Evolutionary conservation across 2,329 filamentous ascomycete genomes (phyloP).

Genomic region (Emmonsiellopsis sp.): DNA sequence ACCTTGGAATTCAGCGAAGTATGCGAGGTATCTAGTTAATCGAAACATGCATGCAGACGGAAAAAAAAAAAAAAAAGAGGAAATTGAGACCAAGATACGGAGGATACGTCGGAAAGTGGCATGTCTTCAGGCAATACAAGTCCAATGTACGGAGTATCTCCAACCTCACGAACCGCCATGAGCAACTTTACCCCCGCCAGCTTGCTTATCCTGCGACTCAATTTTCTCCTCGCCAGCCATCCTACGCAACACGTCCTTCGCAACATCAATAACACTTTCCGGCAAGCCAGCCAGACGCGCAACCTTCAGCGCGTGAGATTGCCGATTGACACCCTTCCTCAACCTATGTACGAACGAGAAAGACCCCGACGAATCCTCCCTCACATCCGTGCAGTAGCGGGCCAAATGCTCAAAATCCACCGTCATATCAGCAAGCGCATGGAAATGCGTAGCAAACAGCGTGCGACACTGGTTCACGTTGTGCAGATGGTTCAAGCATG

Average conservation of each 20-base stretch:
- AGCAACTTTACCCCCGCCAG: background rate
- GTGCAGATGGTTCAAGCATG: slow-evolving; percentile 75
- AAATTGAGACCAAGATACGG: no score
- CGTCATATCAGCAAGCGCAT: slow-evolving; percentile 71
- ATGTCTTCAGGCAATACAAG: no score
- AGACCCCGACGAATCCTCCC: slow-evolving; percentile 57
- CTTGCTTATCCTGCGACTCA: background rate
- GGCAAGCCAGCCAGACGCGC: slow-evolving; percentile 78
- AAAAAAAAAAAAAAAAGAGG: no score
- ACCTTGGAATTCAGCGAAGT: no score
- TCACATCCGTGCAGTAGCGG: slow-evolving; percentile 82
- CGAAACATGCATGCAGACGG: no score
- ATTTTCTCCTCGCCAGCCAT: background rate
- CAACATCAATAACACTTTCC: slow-evolving; percentile 59
- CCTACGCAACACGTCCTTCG: slow-evolving; percentile 40
- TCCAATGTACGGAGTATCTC: background rate
- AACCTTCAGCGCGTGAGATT: slow-evolving; percentile 92
- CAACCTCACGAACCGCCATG: background rate
- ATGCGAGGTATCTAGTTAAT: no score
- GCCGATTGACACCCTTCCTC: slow-evolving; percentile 69
- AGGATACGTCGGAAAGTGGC: no score
- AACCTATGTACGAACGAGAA: slow-evolving; percentile 85
- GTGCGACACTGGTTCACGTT: slow-evolving; percentile 67
- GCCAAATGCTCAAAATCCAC: slow-evolving; percentile 50
- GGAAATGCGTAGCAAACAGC: slow-evolving; percentile 94